Conservation (phyloP, 73 alveolate species). For the Paramecium primaurelia region DNA sequence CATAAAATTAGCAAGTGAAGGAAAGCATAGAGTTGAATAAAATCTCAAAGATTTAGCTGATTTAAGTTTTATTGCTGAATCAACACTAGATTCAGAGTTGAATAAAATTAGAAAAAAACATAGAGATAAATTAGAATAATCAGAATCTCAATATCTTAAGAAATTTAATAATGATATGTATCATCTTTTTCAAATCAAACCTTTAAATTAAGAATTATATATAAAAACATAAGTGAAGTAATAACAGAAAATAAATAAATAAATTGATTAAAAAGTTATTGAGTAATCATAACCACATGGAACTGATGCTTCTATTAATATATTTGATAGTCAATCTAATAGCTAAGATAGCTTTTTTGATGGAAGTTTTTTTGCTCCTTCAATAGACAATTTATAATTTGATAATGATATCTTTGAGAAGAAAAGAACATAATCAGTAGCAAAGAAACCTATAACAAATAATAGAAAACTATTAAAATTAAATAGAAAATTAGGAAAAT, state of each 20-base stretch:
- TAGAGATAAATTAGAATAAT: background rate
- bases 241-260: background rate
- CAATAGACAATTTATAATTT: conserved; percentile 7
- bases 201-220: background rate
- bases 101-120: background rate
- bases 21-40: conserved; percentile 3
- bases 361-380: conserved; percentile 47
- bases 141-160: background rate
- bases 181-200: conserved; percentile 18
- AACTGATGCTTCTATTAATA: background rate
- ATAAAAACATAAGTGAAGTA: background rate
- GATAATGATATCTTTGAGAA: background rate
- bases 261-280: background rate
- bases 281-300: conserved; percentile 21
- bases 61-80: conserved; percentile 36
- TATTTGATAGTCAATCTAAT: conserved; percentile 9
- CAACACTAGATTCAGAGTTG: background rate
- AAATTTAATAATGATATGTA: conserved; percentile 33
- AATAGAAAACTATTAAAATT: background rate
- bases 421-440: background rate
- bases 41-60: conserved; percentile 40
- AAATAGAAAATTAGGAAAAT: background rate
- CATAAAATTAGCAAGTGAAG: conserved; percentile 6
- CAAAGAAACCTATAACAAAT: background rate
- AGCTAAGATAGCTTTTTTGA: conserved; percentile 22